Percentiles rank a stretch among this genome's conserved stretches.
These are phyloP conservation scores for Leccinum barrowsii DNA, from an alignment of 768 basidiomycete species.

Conservation along the genomic window DNA sequence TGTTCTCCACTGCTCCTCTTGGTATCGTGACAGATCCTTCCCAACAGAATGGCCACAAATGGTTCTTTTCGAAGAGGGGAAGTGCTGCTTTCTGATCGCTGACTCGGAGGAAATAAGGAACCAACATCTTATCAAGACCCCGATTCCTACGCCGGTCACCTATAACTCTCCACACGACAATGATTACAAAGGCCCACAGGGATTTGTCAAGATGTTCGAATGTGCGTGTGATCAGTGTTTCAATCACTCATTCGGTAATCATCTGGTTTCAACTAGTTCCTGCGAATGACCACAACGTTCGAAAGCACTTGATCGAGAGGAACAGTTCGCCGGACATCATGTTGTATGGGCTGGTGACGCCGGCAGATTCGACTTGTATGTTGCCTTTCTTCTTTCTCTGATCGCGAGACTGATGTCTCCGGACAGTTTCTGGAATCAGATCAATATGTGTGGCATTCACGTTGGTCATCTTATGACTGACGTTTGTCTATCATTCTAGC, in stretches of 20 bases:
- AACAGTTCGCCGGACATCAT: slow-evolving; percentile 81
- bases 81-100: slow-evolving; percentile 36
- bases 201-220: slow-evolving; percentile 51
- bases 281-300: slow-evolving; percentile 66
- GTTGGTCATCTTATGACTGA: no score
- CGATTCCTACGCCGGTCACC: no score
- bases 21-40: not conserved
- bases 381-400: slow-evolving; percentile 3
- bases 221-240: slow-evolving; percentile 22
- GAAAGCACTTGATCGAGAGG: slow-evolving; percentile 69
- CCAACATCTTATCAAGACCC: slow-evolving; percentile 47
- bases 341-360: slow-evolving; percentile 73
- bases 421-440: slow-evolving; percentile 60
- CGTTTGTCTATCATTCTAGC: no score
- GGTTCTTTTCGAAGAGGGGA: slow-evolving; percentile 69
- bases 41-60: slow-evolving; percentile 77
- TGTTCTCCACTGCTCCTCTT: slow-evolving; percentile 17
- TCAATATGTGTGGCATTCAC: slow-evolving; percentile 50
- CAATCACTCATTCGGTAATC: not conserved
- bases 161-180: slow-evolving; percentile 40
- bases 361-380: slow-evolving; percentile 82
- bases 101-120: slow-evolving; percentile 39
- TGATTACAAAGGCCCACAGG: slow-evolving; percentile 23
- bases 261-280: slow-evolving; percentile 44
- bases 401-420: slow-evolving; percentile 1